phyloP scores from a whole-genome alignment of 1,284 basidiomycete genomes.

The Puccinia polysora region DNA sequence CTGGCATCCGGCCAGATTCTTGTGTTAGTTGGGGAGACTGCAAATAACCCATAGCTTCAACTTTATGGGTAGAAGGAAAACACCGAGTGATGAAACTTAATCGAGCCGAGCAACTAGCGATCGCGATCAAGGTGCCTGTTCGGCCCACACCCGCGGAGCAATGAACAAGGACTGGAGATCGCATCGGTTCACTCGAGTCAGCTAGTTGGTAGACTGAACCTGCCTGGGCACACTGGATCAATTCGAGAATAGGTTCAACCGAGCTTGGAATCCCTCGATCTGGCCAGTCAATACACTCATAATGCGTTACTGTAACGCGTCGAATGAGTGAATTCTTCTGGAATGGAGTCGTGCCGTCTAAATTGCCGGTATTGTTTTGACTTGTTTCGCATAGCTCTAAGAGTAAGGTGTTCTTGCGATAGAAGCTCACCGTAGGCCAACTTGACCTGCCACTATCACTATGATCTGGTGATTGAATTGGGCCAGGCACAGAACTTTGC shows the following conservation, averaged over 20 bases:
- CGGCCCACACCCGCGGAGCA: conserved; percentile 60
- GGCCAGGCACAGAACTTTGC: background rate
- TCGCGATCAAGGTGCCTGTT: conserved; percentile 58
- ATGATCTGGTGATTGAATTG: background rate
- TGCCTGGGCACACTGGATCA: conserved; percentile 46
- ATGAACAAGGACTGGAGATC: conserved; percentile 72
- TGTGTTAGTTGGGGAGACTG: background rate
- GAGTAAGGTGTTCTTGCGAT: conserved; percentile 52
- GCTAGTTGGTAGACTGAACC: conserved; percentile 48
- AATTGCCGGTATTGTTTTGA: conserved; percentile 12
- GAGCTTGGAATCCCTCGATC: conserved; percentile 69
- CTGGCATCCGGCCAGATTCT: background rate
- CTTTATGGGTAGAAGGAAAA: background rate
- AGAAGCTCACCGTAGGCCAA: conserved; percentile 29
- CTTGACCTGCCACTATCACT: background rate
- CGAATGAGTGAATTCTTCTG: conserved; percentile 39
- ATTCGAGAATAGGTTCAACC: conserved; percentile 45
- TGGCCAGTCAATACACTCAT: conserved; percentile 61
- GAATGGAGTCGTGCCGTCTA: conserved; percentile 49
- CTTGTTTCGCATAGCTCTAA: conserved; percentile 44
- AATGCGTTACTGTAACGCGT: conserved; percentile 45
- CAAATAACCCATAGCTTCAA: no score
- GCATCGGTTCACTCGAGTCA: conserved; percentile 53
- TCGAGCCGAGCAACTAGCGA: conserved; percentile 66
- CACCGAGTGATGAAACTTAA: conserved; percentile 59